phyloP scores from a whole-genome alignment of 495 filamentous ascomycete genomes.

The Parachaetomium inaequale region DNA sequence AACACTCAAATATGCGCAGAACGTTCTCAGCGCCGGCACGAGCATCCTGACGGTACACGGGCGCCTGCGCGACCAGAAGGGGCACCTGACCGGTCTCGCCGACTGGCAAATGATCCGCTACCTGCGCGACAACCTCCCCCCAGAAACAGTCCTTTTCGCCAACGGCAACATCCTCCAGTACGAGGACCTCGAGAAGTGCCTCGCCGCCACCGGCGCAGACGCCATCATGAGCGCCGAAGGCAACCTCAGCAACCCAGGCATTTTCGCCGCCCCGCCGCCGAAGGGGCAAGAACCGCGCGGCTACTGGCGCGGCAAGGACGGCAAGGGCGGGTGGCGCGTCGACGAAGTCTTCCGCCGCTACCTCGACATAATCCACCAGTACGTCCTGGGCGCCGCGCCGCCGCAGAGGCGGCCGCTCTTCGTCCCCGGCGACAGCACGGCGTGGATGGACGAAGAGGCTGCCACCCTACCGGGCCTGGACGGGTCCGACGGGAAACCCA shows the following conservation, averaged over 20 bases:
- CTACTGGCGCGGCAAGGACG: conserved; percentile 81
- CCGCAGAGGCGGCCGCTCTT: conserved; percentile 70
- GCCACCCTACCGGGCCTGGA: conserved; percentile 43
- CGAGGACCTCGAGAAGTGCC: conserved; percentile 73
- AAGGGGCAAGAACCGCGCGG: conserved; percentile 62
- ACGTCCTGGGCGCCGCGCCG: conserved; percentile 60
- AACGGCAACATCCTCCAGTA: conserved; percentile 91
- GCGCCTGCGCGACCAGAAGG: conserved; percentile 84
- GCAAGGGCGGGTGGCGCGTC: conserved; percentile 81
- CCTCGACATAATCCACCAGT: conserved; percentile 77
- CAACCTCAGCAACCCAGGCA: conserved; percentile 82
- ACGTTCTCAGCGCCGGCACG: conserved; percentile 82
- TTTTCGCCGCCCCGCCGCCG: conserved; percentile 69
- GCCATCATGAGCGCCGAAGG: conserved; percentile 95
- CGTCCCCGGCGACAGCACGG: conserved; percentile 58
- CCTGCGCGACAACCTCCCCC: conserved; percentile 76
- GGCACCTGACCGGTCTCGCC: conserved; percentile 89
- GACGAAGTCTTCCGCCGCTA: conserved; percentile 86
- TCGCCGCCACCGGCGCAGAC: conserved; percentile 83
- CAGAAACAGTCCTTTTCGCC: conserved; percentile 88
- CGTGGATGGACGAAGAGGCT: conserved; percentile 42
- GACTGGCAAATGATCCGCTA: conserved; percentile 85
- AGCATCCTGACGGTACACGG: conserved; percentile 93
- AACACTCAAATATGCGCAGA: conserved; percentile 84
- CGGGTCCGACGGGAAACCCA: conserved; percentile 41